Conservation (phyloP, 2,329 filamentous ascomycete genomes). For the Pseudogymnoascus sp. region DNA sequence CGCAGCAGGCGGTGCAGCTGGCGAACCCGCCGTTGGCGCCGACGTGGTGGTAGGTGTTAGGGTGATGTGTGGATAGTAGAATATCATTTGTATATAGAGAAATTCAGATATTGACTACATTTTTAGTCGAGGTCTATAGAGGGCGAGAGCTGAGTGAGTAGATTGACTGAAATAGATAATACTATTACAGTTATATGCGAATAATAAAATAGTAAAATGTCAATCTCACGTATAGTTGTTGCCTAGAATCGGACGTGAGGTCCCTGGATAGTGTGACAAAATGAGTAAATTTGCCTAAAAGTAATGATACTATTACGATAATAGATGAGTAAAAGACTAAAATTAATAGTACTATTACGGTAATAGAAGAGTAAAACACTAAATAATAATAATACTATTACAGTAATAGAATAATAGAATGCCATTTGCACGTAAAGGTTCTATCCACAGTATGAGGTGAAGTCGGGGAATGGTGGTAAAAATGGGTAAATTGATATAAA, state of each 20-base stretch:
- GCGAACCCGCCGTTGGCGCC: constrained; percentile 25
- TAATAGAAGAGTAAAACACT: background rate
- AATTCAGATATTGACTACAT: background rate
- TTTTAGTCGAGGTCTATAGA: background rate
- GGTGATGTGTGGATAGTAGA: background rate
- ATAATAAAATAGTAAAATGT: background rate
- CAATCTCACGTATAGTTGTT: background rate
- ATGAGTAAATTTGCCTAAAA: background rate
- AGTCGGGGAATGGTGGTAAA: background rate
- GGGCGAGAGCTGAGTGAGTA: background rate
- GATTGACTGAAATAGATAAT: background rate
- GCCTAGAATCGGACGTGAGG: background rate
- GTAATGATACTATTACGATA: background rate
- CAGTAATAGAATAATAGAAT: background rate
- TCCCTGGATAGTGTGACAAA: background rate
- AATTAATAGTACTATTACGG: background rate
- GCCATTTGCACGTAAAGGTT: background rate
- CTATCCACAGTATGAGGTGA: background rate
- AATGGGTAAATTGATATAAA: background rate
- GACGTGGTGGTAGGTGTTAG: constrained; percentile 1
- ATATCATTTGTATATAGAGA: background rate
- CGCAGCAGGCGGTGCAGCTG: constrained; percentile 35
- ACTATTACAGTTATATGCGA: background rate
- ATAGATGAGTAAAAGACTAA: background rate
- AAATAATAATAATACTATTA: background rate